Conservation (phyloP, 2,329 filamentous ascomycete species). For the Fulvia fulva region DNA sequence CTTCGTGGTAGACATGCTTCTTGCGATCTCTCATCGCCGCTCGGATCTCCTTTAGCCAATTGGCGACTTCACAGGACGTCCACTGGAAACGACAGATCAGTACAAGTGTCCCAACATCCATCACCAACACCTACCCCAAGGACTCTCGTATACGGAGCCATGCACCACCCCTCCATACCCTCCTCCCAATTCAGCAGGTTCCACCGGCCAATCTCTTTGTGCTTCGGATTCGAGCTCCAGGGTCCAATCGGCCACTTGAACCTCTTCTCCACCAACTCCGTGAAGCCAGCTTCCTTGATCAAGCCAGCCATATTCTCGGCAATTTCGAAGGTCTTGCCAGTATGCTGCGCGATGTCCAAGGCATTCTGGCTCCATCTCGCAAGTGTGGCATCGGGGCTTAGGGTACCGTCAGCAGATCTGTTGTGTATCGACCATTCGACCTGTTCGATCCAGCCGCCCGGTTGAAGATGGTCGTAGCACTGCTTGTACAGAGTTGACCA, state of each 20-base stretch:
- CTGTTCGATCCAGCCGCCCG: constrained; percentile 44
- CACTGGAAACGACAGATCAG: constrained; percentile 25
- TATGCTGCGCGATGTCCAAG: constrained; percentile 20
- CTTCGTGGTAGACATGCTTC: constrained; percentile 38
- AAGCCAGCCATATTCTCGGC: constrained; percentile 27
- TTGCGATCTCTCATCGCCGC: constrained; percentile 32
- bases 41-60: constrained; percentile 34
- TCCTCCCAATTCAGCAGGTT: constrained; percentile 40
- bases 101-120: not conserved
- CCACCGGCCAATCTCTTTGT: constrained; percentile 39
- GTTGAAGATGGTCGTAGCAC: constrained; percentile 36
- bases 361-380: constrained; percentile 26
- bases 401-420: constrained; percentile 27
- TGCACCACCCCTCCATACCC: constrained; percentile 40
- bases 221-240: constrained; percentile 37
- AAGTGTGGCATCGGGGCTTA: constrained; percentile 23
- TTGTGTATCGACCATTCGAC: constrained; percentile 36
- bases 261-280: constrained; percentile 40
- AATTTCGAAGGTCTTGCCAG: constrained; percentile 31
- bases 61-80: constrained; percentile 34
- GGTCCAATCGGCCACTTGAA: constrained; percentile 43
- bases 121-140: constrained; percentile 26
- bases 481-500: constrained; percentile 40
- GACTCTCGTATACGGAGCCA: constrained; percentile 38
- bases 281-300: constrained; percentile 41